Conservation (phyloP, 176 grass and related monocot genomes). For the Aegilops umbellulata region DNA sequence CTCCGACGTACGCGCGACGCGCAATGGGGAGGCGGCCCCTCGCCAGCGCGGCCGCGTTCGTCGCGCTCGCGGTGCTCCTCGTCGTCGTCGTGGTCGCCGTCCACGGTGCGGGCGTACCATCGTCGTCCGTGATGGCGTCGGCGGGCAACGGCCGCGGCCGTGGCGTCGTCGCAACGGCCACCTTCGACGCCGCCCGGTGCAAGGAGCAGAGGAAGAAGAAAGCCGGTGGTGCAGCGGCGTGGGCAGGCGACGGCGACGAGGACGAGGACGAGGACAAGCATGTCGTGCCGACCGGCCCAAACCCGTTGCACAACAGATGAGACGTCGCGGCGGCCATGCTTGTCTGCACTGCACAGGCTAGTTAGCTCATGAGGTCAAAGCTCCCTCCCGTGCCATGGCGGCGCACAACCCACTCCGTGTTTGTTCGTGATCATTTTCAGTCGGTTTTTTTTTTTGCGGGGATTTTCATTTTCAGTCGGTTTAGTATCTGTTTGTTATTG, state of each 20-base stretch:
- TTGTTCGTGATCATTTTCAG: not conserved
- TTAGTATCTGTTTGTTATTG: not conserved
- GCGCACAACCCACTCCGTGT: not conserved
- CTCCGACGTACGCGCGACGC: not conserved
- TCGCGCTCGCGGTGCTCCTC: conserved; percentile 14
- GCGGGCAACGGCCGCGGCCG: not conserved
- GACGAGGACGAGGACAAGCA: conserved; percentile 33
- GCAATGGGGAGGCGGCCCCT: conserved; percentile 28
- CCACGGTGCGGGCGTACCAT: not conserved
- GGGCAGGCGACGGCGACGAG: not conserved
- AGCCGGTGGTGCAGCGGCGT: not conserved
- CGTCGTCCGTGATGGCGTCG: not conserved
- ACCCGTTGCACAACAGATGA: conserved; percentile 62
- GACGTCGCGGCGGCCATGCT: not conserved
- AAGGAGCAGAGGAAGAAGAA: not conserved
- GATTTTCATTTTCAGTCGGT: not conserved
- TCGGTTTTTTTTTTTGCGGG: too few species aligned
- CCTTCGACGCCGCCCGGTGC: conserved; percentile 18
- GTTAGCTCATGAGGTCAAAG: not conserved
- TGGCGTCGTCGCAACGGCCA: not conserved
- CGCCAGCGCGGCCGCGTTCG: conserved; percentile 2
- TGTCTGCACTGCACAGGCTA: not conserved
- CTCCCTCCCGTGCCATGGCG: not conserved
- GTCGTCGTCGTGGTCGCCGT: not conserved
- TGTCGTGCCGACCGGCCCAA: conserved; percentile 50